Base-by-base conservation (phyloP, 2,329 filamentous ascomycete genomes). In the Ceratocystis variospora region DNA sequence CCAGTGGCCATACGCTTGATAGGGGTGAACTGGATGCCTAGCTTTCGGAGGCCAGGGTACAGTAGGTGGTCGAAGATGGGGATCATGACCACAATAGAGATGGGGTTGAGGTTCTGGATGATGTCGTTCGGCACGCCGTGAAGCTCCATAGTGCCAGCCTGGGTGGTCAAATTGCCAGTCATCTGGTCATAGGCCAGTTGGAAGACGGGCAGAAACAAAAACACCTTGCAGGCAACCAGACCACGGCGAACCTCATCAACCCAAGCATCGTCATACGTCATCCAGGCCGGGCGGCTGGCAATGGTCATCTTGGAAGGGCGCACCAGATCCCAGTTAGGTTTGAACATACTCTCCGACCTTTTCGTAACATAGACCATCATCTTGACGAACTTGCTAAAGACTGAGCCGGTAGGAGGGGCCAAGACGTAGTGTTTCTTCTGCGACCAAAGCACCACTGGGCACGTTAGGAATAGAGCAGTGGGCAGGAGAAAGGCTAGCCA, bases 221-320 rank as follows among this genome's bases (percentile, higher is more conserved):
- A 92, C 44, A 90, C 87, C 69, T 82, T 79, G 77, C 86, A 89
- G 66, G 87, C 86, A 71, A 81, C 79, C 66, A 88, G 77, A 68
- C 87, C 88, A 75, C 88, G 86, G 64, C 80, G 80, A 62, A 91
- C 84, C 73, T 92, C 87, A 72, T 90, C 88, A 44, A 93, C 88
- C 88, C 88, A 93, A 64, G 83, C 83, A 70, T 93, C 89, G 69
- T 93, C 88, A 70, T 90, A 91, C 0, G 85, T 88, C 86, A 92
- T 91, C 87, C 87, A 92, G 0, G 66, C 50, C 0, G 88, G 88
- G 65, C 85, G 84, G 69, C 79, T 73, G 1, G 74, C 74, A 46
- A 80, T 76, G 8, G 80, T 76, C 5, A 89, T 78, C 45, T 79
- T 77, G 72, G 84, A 87, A 2, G 88, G 88, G 76, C 88, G 89